Evolutionary conservation across 2,329 filamentous ascomycete genomes (phyloP), one percentile per base, ranked within the genome.

Genomic region (Zopfia rhizophila): DNA sequence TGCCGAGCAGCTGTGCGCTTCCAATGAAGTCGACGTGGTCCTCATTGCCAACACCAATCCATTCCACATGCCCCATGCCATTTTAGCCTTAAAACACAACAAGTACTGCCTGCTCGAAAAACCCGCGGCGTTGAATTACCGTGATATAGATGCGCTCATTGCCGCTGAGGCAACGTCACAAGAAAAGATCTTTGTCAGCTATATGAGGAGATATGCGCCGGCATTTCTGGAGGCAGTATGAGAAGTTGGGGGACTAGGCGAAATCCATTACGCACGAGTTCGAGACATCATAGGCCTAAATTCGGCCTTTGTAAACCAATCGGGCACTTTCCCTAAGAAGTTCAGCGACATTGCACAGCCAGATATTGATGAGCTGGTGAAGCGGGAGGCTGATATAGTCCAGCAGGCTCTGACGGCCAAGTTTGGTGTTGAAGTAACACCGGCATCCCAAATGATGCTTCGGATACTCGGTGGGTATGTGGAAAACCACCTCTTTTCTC

Each of bases 81-180:
- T 85, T 18, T 56, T 76, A 0, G 82, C 82, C 0, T 70, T 87
- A 1, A 51, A 78, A 40, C 65, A 78, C 12, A 74, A 77, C 40
- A 87, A 87, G 60, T 71, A 80, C 50, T 78, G 80, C 8, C 74
- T 87, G 47, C 69, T 87, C 3, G 83, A 87, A 60, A 85, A 85
- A 45, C 84, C 84, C 0, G 56, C 83, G 2, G 75, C 81, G 0
- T 58, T 86, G 4, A 79, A 72, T 17, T 64, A 79, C 14, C 72
- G 69, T 2, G 76, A 78, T 33, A 68, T 78, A 0, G 65, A 78
- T 18, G 60, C 68, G 0, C 77, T 87, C 16, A 66, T 79, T 21
- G 75, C 70, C 0, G 82, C 82, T 0, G 79, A 84, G 58, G 63
- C 66, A 13, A 55, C 75, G 0, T 62, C 68, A 2, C 56, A 63